These are phyloP conservation scores for Trichoderma lentiforme DNA, from an alignment of 2,329 filamentous ascomycete species.

Conservation along the genomic window DNA sequence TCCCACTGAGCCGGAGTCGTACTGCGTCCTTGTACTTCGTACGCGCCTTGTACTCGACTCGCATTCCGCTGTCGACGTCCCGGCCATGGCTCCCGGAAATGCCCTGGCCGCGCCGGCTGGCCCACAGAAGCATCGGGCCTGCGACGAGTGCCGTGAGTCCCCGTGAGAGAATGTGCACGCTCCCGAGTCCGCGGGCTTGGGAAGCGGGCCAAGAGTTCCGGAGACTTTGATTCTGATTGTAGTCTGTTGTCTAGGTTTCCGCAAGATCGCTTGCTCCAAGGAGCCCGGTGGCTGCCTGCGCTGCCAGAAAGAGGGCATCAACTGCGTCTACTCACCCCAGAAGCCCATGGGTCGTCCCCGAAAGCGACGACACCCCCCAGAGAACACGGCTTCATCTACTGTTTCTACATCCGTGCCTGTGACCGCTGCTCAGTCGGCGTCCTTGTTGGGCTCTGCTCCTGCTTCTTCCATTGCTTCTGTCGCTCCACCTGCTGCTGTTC, in stretches of 20 bases:
- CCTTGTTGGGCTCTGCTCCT: neutral
- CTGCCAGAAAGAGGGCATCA: constrained; percentile 54
- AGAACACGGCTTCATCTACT: constrained; percentile 22
- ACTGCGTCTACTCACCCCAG: constrained; percentile 61
- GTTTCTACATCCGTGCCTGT: neutral
- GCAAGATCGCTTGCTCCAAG: constrained; percentile 65
- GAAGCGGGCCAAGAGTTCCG: constrained; percentile 17
- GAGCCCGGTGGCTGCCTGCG: constrained; percentile 57
- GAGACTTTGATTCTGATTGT: constrained; percentile 28
- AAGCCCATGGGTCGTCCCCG: constrained; percentile 65
- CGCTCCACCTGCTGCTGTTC: neutral
- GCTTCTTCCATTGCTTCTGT: neutral
- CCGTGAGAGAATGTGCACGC: neutral
- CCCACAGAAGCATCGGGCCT: constrained; percentile 53
- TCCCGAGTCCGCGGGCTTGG: neutral
- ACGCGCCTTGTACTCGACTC: neutral
- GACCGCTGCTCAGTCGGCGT: neutral
- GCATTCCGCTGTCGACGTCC: neutral
- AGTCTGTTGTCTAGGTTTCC: constrained; percentile 44
- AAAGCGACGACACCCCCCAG: constrained; percentile 47
- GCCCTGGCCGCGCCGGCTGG: constrained; percentile 17
- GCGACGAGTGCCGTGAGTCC: constrained; percentile 63
- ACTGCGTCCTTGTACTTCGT: neutral
- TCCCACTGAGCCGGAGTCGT: neutral
- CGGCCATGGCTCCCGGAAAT: constrained; percentile 25